Percentiles rank a stretch among this genome's conserved stretches.
phyloP scores from a whole-genome alignment of 2,329 filamentous ascomycete genomes.

The Fusarium verrucosum region DNA sequence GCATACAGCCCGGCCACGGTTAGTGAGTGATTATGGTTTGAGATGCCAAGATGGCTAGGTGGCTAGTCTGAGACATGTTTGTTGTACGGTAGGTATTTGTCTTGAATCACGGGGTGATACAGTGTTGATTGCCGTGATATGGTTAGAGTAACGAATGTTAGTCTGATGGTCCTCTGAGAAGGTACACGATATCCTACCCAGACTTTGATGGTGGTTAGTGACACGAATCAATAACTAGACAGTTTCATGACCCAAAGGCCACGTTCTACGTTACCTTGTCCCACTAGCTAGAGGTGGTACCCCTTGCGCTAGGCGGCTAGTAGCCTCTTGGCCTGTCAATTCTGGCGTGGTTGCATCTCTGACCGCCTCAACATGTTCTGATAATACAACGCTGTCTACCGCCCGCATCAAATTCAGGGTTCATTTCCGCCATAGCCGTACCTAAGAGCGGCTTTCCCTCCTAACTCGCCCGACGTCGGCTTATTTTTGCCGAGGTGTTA shows the following conservation, averaged over 20 bases:
- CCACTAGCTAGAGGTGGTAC: not conserved
- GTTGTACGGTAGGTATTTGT: not conserved
- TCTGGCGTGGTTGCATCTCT: not conserved
- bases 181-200: too few relatives aligned
- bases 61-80: constrained; percentile 3
- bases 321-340: not conserved
- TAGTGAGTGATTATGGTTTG: not conserved
- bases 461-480: too few relatives aligned
- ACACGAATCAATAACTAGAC: not conserved
- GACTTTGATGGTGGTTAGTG: not conserved
- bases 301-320: not conserved
- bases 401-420: not conserved
- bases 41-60: not conserved
- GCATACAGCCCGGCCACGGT: not conserved
- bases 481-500: too few relatives aligned
- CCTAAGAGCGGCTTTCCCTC: not conserved
- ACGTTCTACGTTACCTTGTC: too few relatives aligned
- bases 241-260: not conserved
- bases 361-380: not conserved
- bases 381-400: not conserved
- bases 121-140: not conserved
- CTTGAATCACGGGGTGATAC: not conserved
- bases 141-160: too few relatives aligned
- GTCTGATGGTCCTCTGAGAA: too few relatives aligned
- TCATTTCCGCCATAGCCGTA: not conserved